phyloP scores from a whole-genome alignment of 805 yeast genomes.

The Danielia reshetovae region DNA sequence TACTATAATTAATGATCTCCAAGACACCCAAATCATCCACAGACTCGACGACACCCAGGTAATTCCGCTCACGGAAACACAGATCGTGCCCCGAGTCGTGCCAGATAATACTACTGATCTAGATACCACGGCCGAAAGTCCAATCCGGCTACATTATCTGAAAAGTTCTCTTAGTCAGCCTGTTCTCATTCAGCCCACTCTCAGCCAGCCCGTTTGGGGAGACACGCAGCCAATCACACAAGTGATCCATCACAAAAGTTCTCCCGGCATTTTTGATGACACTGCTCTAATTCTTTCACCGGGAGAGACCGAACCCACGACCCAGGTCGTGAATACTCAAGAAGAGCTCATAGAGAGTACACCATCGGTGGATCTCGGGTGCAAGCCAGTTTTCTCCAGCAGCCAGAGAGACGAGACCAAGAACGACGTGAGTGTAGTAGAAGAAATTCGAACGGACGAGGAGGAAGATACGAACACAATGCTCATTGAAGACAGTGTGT shows the following conservation, averaged over 20 bases:
- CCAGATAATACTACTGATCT: no score
- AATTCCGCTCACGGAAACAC: constrained; percentile 2
- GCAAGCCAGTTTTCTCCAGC: constrained; percentile 17
- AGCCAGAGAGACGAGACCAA: constrained; percentile 14
- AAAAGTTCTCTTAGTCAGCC: background rate
- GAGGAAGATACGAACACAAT: constrained; percentile 11
- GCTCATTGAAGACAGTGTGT: constrained; percentile 25
- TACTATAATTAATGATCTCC: no score
- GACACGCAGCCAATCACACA: constrained; percentile 3
- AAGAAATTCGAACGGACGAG: constrained; percentile 10
- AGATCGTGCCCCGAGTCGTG: no score
- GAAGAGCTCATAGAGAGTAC: constrained; percentile 15
- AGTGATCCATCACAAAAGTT: constrained; percentile 1
- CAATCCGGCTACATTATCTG: background rate
- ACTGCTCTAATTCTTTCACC: constrained; percentile 2
- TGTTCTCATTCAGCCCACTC: no score
- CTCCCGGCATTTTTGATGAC: background rate
- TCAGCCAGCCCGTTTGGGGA: constrained; percentile 1
- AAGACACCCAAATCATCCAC: no score
- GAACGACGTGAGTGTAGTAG: constrained; percentile 11
- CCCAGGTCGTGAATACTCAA: constrained; percentile 33
- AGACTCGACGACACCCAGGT: constrained; percentile 15
- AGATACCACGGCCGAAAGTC: no score
- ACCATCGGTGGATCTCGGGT: constrained; percentile 9
- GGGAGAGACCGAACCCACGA: constrained; percentile 15